A percentile compares a stretch with the other conserved stretches of the same genome.
These are phyloP conservation scores for Protomyces lactucae-debilis DNA, from an alignment of 1,139 yeast genomes.

Conservation along the genomic window DNA sequence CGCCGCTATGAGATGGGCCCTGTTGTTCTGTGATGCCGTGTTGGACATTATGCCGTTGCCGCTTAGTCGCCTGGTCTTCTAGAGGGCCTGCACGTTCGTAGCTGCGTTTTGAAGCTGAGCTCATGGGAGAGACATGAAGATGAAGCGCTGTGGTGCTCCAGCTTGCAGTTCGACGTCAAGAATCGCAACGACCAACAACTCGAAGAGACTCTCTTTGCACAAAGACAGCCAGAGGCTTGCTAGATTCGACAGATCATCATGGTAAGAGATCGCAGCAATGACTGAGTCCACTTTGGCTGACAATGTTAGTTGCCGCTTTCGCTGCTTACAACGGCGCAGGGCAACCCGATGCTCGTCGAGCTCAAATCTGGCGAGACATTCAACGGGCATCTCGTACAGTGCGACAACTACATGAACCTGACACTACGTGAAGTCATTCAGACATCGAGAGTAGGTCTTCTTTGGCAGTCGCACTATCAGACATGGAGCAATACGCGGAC, in stretches of 20 bases:
- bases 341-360: slow-evolving; percentile 81
- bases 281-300: neutral
- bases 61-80: neutral
- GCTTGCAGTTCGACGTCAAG: too few relatives aligned
- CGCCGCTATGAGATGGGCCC: neutral
- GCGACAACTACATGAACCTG: slow-evolving; percentile 95
- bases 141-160: too few relatives aligned
- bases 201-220: too few relatives aligned
- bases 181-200: too few relatives aligned
- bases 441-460: slow-evolving; percentile 48
- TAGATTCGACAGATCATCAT: neutral
- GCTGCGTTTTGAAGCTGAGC: neutral
- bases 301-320: slow-evolving; percentile 68
- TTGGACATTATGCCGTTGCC: neutral
- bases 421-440: slow-evolving; percentile 75
- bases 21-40: neutral
- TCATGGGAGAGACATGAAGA: neutral
- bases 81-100: neutral
- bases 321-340: slow-evolving; percentile 83
- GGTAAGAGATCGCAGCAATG: neutral
- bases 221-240: too few relatives aligned
- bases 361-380: slow-evolving; percentile 87
- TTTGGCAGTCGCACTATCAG: neutral
- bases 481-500: neutral
- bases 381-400: slow-evolving; percentile 76